phyloP scores from a whole-genome alignment of 2,329 filamentous ascomycete genomes.

The Pyricularia sp. region DNA sequence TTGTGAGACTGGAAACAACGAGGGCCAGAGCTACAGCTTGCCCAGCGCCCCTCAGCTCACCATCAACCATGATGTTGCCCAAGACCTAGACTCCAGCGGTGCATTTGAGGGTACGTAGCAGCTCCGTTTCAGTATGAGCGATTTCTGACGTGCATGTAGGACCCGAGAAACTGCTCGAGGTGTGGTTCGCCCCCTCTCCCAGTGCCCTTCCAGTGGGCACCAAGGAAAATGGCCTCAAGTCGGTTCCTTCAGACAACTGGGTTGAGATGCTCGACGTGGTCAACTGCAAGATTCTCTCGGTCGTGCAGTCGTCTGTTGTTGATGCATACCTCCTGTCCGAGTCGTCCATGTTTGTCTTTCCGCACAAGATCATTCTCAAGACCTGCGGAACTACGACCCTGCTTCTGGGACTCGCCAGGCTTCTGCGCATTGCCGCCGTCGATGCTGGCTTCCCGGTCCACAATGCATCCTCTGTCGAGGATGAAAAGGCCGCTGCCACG shows the following conservation, averaged over 20 bases:
- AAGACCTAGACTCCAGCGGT: constrained; percentile 87
- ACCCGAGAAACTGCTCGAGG: constrained; percentile 94
- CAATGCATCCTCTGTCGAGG: constrained; percentile 50
- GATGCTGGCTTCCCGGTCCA: constrained; percentile 82
- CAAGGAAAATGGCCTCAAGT: constrained; percentile 69
- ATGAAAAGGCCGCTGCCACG: constrained; percentile 63
- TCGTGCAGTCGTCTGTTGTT: constrained; percentile 83
- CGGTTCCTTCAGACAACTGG: constrained; percentile 73
- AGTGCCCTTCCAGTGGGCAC: constrained; percentile 57
- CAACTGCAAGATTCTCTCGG: constrained; percentile 94
- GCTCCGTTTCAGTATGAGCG: background rate
- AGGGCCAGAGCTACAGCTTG: constrained; percentile 31
- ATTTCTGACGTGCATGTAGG: constrained; percentile 30
- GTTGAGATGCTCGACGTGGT: constrained; percentile 95
- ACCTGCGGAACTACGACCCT: constrained; percentile 96
- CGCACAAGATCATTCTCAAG: constrained; percentile 98
- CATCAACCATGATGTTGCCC: constrained; percentile 89
- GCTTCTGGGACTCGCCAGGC: constrained; percentile 74
- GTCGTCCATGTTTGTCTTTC: constrained; percentile 99
- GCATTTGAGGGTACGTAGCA: constrained; percentile 69
- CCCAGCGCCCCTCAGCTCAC: constrained; percentile 79
- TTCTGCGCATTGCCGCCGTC: constrained; percentile 80
- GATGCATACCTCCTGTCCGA: constrained; percentile 96
- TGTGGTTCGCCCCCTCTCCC: constrained; percentile 86
- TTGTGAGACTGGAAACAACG: background rate